Conservation (phyloP, 257 asterid genomes). For the Thymus quinquecostatus region DNA sequence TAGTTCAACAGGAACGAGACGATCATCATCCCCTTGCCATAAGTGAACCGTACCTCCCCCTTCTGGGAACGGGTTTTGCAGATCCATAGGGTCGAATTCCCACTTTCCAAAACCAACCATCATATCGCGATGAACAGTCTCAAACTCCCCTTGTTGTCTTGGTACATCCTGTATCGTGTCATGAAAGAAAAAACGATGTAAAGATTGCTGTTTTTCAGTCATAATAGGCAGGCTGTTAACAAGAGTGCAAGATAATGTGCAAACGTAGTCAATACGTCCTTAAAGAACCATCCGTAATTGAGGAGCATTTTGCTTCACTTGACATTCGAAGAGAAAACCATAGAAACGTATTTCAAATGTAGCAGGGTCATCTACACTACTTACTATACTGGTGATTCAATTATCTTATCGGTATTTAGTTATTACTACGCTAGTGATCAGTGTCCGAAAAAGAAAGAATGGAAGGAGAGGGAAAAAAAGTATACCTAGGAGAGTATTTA, state of each 20-base stretch:
- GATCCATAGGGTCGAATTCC: constrained; percentile 82
- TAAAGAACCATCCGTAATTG: too few species aligned
- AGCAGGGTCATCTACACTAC: neutral
- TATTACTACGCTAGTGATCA: neutral
- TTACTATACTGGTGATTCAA: neutral
- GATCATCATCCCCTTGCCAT: constrained; percentile 88
- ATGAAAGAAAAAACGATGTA: too few species aligned
- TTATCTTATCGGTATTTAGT: neutral
- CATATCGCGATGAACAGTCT: constrained; percentile 72
- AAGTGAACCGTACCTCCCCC: constrained; percentile 69
- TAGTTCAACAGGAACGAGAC: constrained; percentile 56
- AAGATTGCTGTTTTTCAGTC: too few species aligned
- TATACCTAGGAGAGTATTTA: too few species aligned
- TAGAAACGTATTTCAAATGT: neutral
- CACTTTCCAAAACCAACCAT: constrained; percentile 70
- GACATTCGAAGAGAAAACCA: neutral
- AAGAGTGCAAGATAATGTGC: neutral
- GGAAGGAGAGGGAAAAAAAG: neutral
- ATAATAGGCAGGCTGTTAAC: neutral
- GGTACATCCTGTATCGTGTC: constrained; percentile 45
- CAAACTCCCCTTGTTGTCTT: constrained; percentile 83
- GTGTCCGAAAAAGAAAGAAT: neutral
- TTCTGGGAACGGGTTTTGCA: constrained; percentile 61
- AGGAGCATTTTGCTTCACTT: neutral
- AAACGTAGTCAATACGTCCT: neutral